Evolutionary conservation across 129 eudicot genomes (phyloP).

Genomic region (Smallanthus sonchifolius): DNA sequence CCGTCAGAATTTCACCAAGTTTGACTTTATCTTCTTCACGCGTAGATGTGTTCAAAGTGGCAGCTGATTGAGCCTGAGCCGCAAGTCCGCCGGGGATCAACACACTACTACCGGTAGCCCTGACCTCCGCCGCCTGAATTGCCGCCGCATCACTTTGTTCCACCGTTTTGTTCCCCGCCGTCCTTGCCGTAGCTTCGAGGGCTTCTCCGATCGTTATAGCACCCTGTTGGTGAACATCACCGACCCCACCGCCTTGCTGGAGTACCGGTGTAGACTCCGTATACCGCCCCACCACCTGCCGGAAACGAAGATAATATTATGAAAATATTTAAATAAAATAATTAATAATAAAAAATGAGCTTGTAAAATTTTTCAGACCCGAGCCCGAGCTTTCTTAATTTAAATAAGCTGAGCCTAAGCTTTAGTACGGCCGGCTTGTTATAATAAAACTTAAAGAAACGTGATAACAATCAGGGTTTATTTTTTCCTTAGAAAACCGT

Average conservation of each 20-base stretch:
- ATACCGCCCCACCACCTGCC: conserved; percentile 61
- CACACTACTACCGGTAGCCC: conserved; percentile 58
- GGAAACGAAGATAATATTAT: background rate
- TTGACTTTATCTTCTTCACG: conserved; percentile 58
- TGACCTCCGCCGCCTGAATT: conserved; percentile 63
- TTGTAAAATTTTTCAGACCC: no score
- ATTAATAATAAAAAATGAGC: no score
- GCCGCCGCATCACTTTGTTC: conserved; percentile 79
- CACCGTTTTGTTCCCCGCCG: conserved; percentile 58
- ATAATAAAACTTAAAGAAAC: no score
- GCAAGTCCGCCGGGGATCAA: conserved; percentile 59
- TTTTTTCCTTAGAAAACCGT: no score
- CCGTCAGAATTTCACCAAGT: conserved; percentile 53
- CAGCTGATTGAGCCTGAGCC: conserved; percentile 73
- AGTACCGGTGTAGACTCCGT: conserved; percentile 36
- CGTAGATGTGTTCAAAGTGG: conserved; percentile 38
- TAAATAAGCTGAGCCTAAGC: no score
- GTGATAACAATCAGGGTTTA: no score
- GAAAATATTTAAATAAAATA: no score
- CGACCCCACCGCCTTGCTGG: conserved; percentile 13
- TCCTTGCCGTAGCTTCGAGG: conserved; percentile 50
- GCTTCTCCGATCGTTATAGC: conserved; percentile 81
- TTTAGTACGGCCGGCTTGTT: no score
- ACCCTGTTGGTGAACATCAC: conserved; percentile 29
- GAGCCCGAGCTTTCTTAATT: no score